Evolutionary conservation across 2,329 filamentous ascomycete species (phyloP).

Genomic region (Microsporum ferrugineum): DNA sequence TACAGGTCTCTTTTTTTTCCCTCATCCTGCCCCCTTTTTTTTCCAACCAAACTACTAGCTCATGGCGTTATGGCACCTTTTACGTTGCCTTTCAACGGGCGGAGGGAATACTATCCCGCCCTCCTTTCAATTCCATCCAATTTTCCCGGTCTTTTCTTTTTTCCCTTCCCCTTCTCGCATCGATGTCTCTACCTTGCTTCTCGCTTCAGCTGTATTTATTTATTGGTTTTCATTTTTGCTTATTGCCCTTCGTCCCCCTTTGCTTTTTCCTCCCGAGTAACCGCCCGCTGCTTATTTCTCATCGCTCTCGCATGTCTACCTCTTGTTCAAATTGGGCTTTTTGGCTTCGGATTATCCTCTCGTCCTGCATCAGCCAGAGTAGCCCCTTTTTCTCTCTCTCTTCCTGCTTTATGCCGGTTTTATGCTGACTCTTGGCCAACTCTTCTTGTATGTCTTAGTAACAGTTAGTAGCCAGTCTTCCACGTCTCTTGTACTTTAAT

Average conservation of each 20-base stretch:
- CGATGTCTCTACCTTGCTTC: neutral
- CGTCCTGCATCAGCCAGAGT: neutral
- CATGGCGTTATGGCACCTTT: neutral
- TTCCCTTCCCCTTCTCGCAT: neutral
- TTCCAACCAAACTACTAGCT: neutral
- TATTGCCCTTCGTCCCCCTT: neutral
- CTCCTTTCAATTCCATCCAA: neutral
- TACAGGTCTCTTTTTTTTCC: neutral
- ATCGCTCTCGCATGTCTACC: neutral
- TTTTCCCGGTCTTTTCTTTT: neutral
- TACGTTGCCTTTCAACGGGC: neutral
- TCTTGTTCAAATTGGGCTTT: neutral
- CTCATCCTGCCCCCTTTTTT: neutral
- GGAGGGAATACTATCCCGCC: neutral
- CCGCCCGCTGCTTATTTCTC: neutral
- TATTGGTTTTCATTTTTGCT: neutral
- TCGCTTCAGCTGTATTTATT: conserved; percentile 7
- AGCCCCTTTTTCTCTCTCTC: neutral
- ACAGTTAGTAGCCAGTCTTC: neutral
- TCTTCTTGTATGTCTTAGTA: neutral
- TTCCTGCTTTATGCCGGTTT: neutral
- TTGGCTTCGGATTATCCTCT: neutral
- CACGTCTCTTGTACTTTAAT: neutral
- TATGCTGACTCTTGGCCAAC: neutral
- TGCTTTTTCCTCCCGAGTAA: neutral